Conservation (phyloP, 108 stramenopile genomes). For the Nannochloropsis oceanica region DNA sequence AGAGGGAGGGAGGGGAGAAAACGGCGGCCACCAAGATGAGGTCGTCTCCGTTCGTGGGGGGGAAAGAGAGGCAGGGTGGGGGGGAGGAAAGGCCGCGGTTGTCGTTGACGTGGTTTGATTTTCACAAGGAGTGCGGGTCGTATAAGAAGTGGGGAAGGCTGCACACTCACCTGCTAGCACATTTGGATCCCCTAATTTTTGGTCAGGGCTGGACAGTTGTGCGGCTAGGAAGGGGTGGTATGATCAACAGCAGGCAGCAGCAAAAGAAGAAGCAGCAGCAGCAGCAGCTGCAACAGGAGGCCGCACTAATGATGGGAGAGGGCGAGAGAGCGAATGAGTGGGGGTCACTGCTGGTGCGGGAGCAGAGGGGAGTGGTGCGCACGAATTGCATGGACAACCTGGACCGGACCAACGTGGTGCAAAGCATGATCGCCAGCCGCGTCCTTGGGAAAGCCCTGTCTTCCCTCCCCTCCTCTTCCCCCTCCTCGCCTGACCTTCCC, state of each 20-base stretch:
- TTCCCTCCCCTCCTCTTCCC: not conserved
- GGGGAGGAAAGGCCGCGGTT: not conserved
- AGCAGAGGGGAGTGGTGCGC: slow-evolving; percentile 69
- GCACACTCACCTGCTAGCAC: not conserved
- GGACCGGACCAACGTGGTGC: slow-evolving; percentile 95
- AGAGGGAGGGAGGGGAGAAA: not conserved
- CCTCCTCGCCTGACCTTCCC: not conserved
- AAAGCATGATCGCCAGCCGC: slow-evolving; percentile 66
- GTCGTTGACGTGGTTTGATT: not conserved
- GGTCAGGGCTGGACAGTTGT: not conserved
- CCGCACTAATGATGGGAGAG: not conserved
- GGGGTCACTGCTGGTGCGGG: slow-evolving; percentile 6
- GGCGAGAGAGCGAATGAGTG: not conserved
- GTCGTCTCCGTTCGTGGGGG: not conserved
- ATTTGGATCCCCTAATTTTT: not conserved
- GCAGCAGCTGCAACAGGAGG: not conserved
- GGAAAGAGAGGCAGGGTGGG: not conserved
- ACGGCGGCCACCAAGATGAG: not conserved
- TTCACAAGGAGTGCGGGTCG: not conserved
- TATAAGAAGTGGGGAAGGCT: not conserved
- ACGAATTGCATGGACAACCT: slow-evolving; percentile 98
- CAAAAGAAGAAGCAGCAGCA: not conserved
- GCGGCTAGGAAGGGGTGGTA: not conserved
- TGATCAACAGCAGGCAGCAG: not conserved
- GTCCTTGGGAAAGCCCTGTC: not conserved